Evolutionary conservation across 1,284 basidiomycete genomes (phyloP), one percentile per base, ranked within the genome.

Genomic region (Earliella scabrosa): DNA sequence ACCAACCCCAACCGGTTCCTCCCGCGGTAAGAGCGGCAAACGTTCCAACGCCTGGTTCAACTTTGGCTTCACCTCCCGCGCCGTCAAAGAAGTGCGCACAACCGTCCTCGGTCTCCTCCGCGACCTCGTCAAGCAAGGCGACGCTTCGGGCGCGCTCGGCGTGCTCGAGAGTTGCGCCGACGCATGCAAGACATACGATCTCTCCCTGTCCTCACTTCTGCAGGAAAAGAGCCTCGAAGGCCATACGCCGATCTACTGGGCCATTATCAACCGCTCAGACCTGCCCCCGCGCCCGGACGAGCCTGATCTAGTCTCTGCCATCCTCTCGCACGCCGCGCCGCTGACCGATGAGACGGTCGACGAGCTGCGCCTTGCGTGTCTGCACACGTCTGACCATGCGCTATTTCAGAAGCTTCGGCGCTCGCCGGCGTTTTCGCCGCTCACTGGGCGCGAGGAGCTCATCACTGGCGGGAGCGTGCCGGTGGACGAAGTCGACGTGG

Each of bases 211-310:
- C 0, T 59, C 72, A 0, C 67, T 89, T 31, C 68, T 89, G 8
- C 87, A 89, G 63, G 82, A 87, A 38, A 77, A 72, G 38, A 82
- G 72, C n/a, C 82, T 89, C 45, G 87, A 89, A 65, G 76, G 74
- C 0, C 84, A 85, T 60, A 82, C 82, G 0, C 82, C 86, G 0
- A 64, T 90, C 1, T 89, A 89, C 59, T 90, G 88, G 88, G 83
- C 82, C 0, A 83, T 90, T 58, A 69, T 90, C 26, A 88, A 68
- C 45, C 66, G 68, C 21, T 62, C 67, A 9, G 27, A 59, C 68
- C 41, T 32, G 13, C 43, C 26, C 35, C 56, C 10, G 45, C 43
- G 26, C 21, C 52, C 26, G 35, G 58, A 71, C 4, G 68, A 72
- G 11, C 71, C 74, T 1, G 80, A 81, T 55, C 71, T 86, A n/a